Percentiles rank a stretch among this genome's conserved stretches.
These are phyloP conservation scores for Eutrema japonicum DNA, from an alignment of 345 rosid species.

Conservation along the genomic window DNA sequence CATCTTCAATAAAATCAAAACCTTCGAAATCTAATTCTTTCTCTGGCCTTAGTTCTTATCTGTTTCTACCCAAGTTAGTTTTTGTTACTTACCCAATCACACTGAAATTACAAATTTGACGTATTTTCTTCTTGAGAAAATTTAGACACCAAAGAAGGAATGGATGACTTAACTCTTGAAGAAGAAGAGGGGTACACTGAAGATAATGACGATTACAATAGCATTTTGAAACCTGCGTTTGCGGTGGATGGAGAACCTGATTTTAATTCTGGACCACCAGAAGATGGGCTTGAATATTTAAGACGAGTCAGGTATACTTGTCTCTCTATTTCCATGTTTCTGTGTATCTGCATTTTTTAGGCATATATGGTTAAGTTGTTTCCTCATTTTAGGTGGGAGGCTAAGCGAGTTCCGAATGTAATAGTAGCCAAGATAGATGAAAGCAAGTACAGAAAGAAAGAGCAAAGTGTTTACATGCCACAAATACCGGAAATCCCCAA, in stretches of 20 bases:
- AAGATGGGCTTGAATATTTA: constrained; percentile 88
- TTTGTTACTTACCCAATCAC: neutral
- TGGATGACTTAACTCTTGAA: constrained; percentile 35
- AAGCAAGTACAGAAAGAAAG: constrained; percentile 49
- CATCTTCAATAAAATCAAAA: constrained; percentile 34
- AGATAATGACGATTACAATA: constrained; percentile 67
- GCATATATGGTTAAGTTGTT: constrained; percentile 19
- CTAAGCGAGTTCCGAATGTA: constrained; percentile 75
- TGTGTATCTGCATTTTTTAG: constrained; percentile 8
- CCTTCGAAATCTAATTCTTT: neutral
- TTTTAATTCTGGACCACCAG: constrained; percentile 87
- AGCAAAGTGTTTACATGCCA: constrained; percentile 89
- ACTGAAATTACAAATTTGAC: constrained; percentile 20
- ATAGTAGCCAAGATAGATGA: constrained; percentile 64
- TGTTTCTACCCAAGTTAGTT: constrained; percentile 8
- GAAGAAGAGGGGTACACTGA: constrained; percentile 59
- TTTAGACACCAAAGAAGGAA: constrained; percentile 22
- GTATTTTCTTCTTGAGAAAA: constrained; percentile 6
- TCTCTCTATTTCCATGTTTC: constrained; percentile 25
- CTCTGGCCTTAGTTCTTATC: constrained; percentile 3
- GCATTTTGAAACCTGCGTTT: constrained; percentile 88
- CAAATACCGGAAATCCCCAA: constrained; percentile 76
- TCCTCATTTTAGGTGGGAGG: constrained; percentile 79
- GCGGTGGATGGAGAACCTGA: constrained; percentile 82
- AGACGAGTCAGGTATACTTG: constrained; percentile 81